Conservation (phyloP, 106 monocot genomes). For the Phalaenopsis equestris region DNA sequence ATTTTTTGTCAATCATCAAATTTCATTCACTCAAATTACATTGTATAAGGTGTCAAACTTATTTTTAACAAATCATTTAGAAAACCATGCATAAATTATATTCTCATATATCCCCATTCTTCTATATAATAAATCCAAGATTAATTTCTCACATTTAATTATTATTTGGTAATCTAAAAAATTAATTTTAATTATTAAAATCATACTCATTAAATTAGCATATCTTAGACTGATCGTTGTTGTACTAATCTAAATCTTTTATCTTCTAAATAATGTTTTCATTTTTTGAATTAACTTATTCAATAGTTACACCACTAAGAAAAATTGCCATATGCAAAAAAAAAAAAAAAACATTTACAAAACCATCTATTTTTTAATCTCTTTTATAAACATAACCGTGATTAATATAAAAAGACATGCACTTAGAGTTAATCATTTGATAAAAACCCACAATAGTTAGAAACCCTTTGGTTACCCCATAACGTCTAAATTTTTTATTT, state of each 20-base stretch:
- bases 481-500: too few relatives aligned
- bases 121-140: background rate
- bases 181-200: background rate
- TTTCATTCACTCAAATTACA: too few relatives aligned
- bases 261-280: background rate
- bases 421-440: too few relatives aligned
- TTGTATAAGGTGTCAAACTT: too few relatives aligned
- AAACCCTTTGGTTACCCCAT: background rate
- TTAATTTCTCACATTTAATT: background rate
- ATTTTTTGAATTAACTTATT: background rate
- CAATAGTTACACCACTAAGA: too few relatives aligned
- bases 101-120: background rate
- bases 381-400: background rate
- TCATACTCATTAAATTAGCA: background rate
- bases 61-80: too few relatives aligned
- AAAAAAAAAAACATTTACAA: background rate
- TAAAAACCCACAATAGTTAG: background rate
- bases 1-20: too few relatives aligned
- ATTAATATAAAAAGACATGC: background rate
- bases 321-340: too few relatives aligned
- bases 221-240: background rate
- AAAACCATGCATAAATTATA: too few relatives aligned
- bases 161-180: background rate
- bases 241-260: background rate
- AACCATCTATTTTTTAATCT: background rate